Percentiles rank a stretch among this genome's conserved stretches.
These are phyloP conservation scores for Centella asiatica DNA, from an alignment of 129 eudicot species.

Conservation along the genomic window DNA sequence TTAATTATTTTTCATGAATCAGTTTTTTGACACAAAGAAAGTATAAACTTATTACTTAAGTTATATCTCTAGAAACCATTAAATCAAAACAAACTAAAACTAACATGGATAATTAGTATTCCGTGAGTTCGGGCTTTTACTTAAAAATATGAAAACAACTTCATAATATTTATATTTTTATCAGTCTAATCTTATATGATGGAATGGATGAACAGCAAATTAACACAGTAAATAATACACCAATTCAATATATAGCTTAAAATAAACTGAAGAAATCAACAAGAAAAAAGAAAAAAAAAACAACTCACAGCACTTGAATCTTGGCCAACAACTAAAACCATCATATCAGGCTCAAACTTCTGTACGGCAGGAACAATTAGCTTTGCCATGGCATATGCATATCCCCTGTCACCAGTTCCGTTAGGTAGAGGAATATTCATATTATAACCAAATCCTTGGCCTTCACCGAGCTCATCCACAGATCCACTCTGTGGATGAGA, in stretches of 20 bases:
- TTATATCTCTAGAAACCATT: no score
- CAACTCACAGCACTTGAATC: conserved; percentile 95
- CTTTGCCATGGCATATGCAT: conserved; percentile 54
- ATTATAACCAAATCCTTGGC: conserved; percentile 72
- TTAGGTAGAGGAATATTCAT: conserved; percentile 84
- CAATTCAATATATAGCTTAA: not conserved
- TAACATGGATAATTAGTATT: no score
- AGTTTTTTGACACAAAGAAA: no score
- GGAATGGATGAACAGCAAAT: no score
- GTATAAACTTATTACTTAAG: no score
- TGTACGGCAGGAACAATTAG: conserved; percentile 70
- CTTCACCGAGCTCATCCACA: conserved; percentile 75
- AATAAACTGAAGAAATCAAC: not conserved
- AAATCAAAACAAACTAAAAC: no score
- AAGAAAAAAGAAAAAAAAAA: not conserved
- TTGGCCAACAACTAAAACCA: conserved; percentile 86
- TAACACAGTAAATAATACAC: no score
- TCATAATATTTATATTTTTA: no score
- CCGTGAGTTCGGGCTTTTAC: no score
- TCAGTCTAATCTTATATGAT: no score
- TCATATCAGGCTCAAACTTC: conserved; percentile 67
- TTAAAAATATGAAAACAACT: no score
- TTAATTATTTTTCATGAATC: no score
- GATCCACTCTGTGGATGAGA: conserved; percentile 87
- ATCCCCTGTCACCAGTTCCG: conserved; percentile 91